Evolutionary conservation across 2,329 filamentous ascomycete genomes (phyloP).

Genomic region (Colletotrichum orbiculare): DNA sequence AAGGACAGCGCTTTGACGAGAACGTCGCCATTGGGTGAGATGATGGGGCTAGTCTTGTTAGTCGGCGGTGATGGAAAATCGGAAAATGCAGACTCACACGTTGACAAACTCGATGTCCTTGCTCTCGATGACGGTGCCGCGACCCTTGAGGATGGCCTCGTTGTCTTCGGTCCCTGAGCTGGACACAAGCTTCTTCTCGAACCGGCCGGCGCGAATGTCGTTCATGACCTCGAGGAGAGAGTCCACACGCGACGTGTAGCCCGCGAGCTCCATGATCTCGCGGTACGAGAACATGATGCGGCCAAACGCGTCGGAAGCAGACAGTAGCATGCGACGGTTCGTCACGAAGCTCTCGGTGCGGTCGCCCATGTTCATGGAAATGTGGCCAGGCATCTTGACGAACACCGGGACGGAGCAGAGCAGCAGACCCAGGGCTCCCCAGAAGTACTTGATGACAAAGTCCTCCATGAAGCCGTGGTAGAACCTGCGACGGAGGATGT

Average conservation of each 20-base stretch:
- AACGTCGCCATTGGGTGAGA: conserved; percentile 96
- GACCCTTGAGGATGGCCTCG: conserved; percentile 81
- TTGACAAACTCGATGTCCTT: conserved; percentile 85
- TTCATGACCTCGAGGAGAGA: conserved; percentile 93
- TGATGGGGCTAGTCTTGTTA: conserved; percentile 74
- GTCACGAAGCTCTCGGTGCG: conserved; percentile 86
- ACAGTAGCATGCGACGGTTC: conserved; percentile 90
- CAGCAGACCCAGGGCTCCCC: conserved; percentile 91
- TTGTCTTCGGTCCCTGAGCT: conserved; percentile 86
- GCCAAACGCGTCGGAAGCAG: conserved; percentile 94
- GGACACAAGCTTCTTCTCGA: conserved; percentile 96
- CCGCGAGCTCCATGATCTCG: conserved; percentile 94
- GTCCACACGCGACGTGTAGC: conserved; percentile 92
- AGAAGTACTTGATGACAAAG: conserved; percentile 99
- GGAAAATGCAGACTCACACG: conserved; percentile 65
- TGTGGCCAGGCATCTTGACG: conserved; percentile 84
- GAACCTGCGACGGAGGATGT: conserved; percentile 88
- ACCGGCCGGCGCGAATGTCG: conserved; percentile 88
- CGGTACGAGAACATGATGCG: conserved; percentile 98
- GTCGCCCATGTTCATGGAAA: conserved; percentile 75
- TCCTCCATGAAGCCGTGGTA: conserved; percentile 99
- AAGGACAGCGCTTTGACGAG: conserved; percentile 89
- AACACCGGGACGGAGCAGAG: conserved; percentile 97
- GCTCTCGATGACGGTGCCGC: conserved; percentile 85
- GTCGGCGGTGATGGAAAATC: neutral